Percentiles rank a stretch among this genome's conserved stretches.
phyloP scores from a whole-genome alignment of 2,329 filamentous ascomycete species.

The Diaporthe eres region DNA sequence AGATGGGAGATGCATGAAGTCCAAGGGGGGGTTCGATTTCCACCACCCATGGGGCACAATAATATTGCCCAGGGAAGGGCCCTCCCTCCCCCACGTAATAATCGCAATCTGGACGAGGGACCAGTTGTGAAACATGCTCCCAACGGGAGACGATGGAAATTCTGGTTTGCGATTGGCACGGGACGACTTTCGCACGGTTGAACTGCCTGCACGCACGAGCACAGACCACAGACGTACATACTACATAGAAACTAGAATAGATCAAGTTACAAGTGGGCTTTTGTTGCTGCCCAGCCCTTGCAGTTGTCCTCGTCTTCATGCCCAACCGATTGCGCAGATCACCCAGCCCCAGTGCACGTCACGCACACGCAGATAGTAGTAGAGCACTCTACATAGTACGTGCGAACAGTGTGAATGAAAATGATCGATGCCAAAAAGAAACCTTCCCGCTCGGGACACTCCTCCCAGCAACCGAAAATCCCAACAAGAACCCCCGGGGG shows the following conservation, averaged over 20 bases:
- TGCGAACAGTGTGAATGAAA: background rate
- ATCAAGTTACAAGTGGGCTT: background rate
- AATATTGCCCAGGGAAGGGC: background rate
- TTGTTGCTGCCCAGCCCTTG: background rate
- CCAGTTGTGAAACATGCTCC: slow-evolving; percentile 5
- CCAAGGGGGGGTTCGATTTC: slow-evolving; percentile 5
- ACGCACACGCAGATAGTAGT: too few species aligned
- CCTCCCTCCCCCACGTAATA: background rate
- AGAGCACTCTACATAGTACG: background rate
- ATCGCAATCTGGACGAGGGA: background rate
- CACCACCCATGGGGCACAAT: background rate
- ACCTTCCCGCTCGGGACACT: background rate
- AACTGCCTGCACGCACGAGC: background rate
- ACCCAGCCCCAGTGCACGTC: background rate
- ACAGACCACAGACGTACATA: background rate
- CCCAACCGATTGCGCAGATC: background rate
- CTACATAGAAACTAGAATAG: background rate
- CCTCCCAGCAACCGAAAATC: background rate
- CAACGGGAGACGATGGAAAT: background rate
- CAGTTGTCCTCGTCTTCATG: background rate
- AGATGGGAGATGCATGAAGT: slow-evolving; percentile 27
- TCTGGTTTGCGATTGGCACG: slow-evolving; percentile 22
- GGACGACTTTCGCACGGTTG: background rate
- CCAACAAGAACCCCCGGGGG: background rate
- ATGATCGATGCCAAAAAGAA: background rate